These are phyloP conservation scores for Zelonia costaricensis DNA, from an alignment of 208 protist species.

Conservation along the genomic window DNA sequence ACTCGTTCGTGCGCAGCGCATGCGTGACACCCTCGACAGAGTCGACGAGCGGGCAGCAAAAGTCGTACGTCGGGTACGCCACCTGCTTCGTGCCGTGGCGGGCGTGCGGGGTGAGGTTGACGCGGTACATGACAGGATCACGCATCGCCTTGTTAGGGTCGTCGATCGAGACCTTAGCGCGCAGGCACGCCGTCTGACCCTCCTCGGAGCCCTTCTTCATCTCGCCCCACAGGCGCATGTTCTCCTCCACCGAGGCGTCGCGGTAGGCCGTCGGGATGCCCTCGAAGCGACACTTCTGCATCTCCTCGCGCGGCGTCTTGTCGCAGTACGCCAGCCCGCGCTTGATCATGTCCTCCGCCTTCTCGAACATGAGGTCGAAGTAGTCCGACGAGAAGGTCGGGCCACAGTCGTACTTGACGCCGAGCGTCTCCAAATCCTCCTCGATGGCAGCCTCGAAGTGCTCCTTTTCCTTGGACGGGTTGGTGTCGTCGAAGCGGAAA, in stretches of 20 bases:
- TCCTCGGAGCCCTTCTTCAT: slow-evolving; percentile 91
- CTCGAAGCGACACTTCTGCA: slow-evolving; percentile 93
- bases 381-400: slow-evolving; percentile 97
- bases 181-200: slow-evolving; percentile 93
- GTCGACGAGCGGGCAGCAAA: slow-evolving; percentile 99
- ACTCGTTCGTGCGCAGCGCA: slow-evolving; percentile 98
- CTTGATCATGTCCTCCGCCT: slow-evolving; percentile 91
- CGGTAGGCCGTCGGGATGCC: slow-evolving; percentile 91
- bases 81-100: slow-evolving; percentile 93
- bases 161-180: slow-evolving; percentile 97
- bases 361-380: slow-evolving; percentile 95
- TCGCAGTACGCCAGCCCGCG: slow-evolving; percentile 97
- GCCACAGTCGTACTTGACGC: slow-evolving; percentile 86
- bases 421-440: slow-evolving; percentile 93
- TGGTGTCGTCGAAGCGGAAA: slow-evolving; percentile 99
- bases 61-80: slow-evolving; percentile 99
- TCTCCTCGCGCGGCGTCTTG: slow-evolving; percentile 95
- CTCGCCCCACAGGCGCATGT: slow-evolving; percentile 94
- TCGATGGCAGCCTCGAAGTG: slow-evolving; percentile 97
- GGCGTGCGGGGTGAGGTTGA: slow-evolving; percentile 92
- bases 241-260: slow-evolving; percentile 94
- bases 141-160: slow-evolving; percentile 96
- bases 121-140: slow-evolving; percentile 98
- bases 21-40: slow-evolving; percentile 99
- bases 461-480: slow-evolving; percentile 98